These are phyloP conservation scores for Auxenochlorella pyrenoidosa DNA, from an alignment of 139 green algal species.

Conservation along the genomic window DNA sequence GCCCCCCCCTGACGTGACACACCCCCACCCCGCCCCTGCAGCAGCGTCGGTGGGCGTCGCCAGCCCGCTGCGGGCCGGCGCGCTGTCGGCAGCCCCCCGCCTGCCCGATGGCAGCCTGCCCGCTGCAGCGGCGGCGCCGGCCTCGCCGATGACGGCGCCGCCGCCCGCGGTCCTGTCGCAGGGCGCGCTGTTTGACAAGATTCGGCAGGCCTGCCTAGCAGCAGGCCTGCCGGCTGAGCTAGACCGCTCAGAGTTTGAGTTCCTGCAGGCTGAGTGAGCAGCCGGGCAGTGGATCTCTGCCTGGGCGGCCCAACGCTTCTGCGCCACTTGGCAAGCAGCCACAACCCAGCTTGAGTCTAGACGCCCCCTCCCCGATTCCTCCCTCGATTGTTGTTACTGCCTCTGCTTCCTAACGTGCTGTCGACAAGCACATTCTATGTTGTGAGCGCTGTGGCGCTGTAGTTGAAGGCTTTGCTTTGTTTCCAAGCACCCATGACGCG, in stretches of 20 bases:
- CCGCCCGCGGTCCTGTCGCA: neutral
- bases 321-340: too few species aligned
- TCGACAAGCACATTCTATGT: too few species aligned
- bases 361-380: too few species aligned
- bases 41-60: too few species aligned
- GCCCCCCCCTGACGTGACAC: neutral
- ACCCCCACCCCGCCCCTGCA: neutral
- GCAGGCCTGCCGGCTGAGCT: constrained; percentile 49
- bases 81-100: neutral
- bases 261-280: constrained; percentile 14
- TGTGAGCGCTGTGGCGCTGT: too few species aligned
- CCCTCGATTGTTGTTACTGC: too few species aligned
- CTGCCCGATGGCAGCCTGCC: constrained; percentile 32
- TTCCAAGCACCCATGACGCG: too few species aligned
- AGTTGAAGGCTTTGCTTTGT: too few species aligned
- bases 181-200: constrained; percentile 50
- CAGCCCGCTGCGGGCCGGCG: constrained; percentile 3
- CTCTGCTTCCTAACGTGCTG: too few species aligned
- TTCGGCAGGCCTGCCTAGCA: constrained; percentile 47
- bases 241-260: constrained; percentile 47
- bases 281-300: too few species aligned
- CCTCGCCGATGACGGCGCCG: neutral
- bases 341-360: too few species aligned
- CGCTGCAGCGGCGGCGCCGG: neutral
- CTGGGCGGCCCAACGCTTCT: too few species aligned